Evolutionary conservation across 441 rosid species (phyloP), one percentile per base, ranked within the genome.

Genomic region (Caryocar brasiliense): DNA sequence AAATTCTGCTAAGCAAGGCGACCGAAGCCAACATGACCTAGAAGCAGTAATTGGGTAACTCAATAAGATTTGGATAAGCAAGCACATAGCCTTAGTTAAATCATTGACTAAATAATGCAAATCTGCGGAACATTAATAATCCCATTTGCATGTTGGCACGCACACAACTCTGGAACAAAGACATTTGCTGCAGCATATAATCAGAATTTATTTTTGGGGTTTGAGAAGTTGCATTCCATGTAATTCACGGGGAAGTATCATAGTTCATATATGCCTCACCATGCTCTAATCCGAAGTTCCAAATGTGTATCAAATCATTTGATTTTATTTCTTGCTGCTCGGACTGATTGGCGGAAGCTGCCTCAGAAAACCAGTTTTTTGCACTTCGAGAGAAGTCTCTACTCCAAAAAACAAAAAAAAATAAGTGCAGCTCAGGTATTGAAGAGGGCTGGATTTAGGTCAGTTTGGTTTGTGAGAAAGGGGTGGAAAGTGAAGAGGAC

Each of bases 401-500:
- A 67, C 85, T 7, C 97, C 97, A 66, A 82, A 88, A 68, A 67
- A 88, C n/a, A n/a, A n/a, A n/a, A n/a, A n/a, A n/a, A n/a, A n/a
- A n/a, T n/a, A 60, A 88, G 85, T 8, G 92, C 85, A 64, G 66
- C 82, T 92, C 85, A 67, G 15, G 54, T 40, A 51, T 6, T 6
- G 18, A 41, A 54, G 1, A n/a, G n/a, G n/a, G n/a, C n/a, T n/a
- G n/a, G n/a, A n/a, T n/a, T n/a, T n/a, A n/a, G n/a, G n/a, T n/a
- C n/a, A n/a, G n/a, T n/a, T n/a, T n/a, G n/a, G n/a, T n/a, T n/a
- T n/a, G n/a, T n/a, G n/a, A n/a, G n/a, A 9, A 38, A 44, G 18
- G 54, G 20, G 51, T 51, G 34, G 40, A 35, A 32, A 14, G 28
- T 29, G 20, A 18, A 54, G 19, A 40, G 12, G 5, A 12, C 8